A percentile compares a stretch with the other conserved stretches of the same genome.
Evolutionary conservation across 2,329 filamentous ascomycete genomes (phyloP).

Genomic region (Rhynchosporium agropyri): DNA sequence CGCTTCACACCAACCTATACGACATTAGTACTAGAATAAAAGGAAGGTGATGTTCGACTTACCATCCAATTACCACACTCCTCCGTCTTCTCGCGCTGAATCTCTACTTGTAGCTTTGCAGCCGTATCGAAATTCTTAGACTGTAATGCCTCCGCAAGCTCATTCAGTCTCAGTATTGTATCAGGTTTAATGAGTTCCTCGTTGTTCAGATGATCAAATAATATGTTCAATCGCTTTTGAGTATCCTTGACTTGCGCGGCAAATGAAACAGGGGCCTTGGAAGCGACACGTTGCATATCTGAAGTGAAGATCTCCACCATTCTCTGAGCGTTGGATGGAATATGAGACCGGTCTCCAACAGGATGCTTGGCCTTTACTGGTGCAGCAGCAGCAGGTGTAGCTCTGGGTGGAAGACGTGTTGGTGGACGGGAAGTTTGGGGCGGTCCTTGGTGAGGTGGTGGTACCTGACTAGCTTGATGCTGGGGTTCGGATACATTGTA

Average conservation of each 20-base stretch:
- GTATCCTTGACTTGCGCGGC: conserved; percentile 89
- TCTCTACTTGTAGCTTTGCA: conserved; percentile 70
- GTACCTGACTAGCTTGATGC: conserved; percentile 42
- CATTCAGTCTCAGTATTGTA: conserved; percentile 68
- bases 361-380: conserved; percentile 70
- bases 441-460: conserved; percentile 49
- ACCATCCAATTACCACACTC: conserved; percentile 90
- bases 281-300: conserved; percentile 87
- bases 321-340: conserved; percentile 73
- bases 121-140: conserved; percentile 70
- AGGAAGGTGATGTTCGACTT: conserved; percentile 44
- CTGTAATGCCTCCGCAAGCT: conserved; percentile 68
- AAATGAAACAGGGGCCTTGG: conserved; percentile 83
- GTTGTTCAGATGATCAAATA: conserved; percentile 98
- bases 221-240: conserved; percentile 84
- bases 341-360: conserved; percentile 86
- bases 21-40: conserved; percentile 46
- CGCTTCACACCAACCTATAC: conserved; percentile 73
- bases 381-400: conserved; percentile 50
- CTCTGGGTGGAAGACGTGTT: conserved; percentile 48
- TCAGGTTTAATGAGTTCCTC: conserved; percentile 83
- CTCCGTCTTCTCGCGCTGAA: conserved; percentile 75
- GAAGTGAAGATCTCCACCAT: conserved; percentile 79
- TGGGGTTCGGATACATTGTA: conserved; percentile 62
- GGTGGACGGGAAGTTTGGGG: conserved; percentile 47